phyloP scores from a whole-genome alignment of 495 filamentous ascomycete species.

The Copromyces sp. region DNA sequence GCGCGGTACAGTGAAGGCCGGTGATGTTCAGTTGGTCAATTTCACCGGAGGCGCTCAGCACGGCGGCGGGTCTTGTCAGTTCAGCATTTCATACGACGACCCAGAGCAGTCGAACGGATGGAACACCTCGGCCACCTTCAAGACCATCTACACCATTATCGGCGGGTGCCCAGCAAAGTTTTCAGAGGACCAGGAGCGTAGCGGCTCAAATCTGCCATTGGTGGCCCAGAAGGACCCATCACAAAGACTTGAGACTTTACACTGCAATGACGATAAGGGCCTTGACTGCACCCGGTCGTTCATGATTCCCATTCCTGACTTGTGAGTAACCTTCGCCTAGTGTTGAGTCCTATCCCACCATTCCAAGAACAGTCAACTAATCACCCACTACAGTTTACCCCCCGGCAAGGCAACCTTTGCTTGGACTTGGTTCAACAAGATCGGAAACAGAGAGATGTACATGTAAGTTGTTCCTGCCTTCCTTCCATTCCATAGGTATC shows the following conservation, averaged over 20 bases:
- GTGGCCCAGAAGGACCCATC: slow-evolving; percentile 6
- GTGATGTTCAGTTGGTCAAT: slow-evolving; percentile 32
- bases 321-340: slow-evolving; percentile 4
- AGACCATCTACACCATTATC: slow-evolving; percentile 63
- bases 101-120: slow-evolving; percentile 31
- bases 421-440: slow-evolving; percentile 52
- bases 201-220: too few species aligned
- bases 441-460: slow-evolving; percentile 52
- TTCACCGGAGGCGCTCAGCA: slow-evolving; percentile 53
- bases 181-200: too few species aligned
- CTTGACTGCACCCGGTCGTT: slow-evolving; percentile 20
- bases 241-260: neutral
- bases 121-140: slow-evolving; percentile 36
- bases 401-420: slow-evolving; percentile 34
- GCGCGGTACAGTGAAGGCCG: slow-evolving; percentile 33
- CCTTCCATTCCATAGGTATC: too few species aligned
- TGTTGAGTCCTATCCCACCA: too few species aligned
- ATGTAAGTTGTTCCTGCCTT: slow-evolving; percentile 18
- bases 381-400: slow-evolving; percentile 5
- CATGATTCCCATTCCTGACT: slow-evolving; percentile 15
- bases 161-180: slow-evolving; percentile 41
- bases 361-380: neutral
- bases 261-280: too few species aligned
- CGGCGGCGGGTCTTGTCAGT: slow-evolving; percentile 70
- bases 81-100: slow-evolving; percentile 60